phyloP scores from a whole-genome alignment of 2,329 filamentous ascomycete species.

The Cladophialophora exuberans region DNA sequence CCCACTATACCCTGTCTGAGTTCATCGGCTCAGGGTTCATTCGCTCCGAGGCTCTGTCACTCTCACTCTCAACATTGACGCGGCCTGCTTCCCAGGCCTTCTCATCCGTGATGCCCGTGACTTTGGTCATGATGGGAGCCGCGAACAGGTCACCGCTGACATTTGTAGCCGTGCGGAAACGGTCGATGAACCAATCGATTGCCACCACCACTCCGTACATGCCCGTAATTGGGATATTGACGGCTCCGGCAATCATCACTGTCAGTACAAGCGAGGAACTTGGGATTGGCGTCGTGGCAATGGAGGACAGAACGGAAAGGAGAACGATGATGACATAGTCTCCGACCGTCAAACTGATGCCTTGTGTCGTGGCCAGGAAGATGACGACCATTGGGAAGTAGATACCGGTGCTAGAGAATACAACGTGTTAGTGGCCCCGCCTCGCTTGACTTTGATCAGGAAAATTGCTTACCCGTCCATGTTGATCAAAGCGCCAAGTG shows the following conservation, averaged over 20 bases:
- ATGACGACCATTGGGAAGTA: constrained; percentile 59
- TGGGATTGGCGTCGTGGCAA: constrained; percentile 59
- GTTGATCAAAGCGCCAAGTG: constrained; percentile 55
- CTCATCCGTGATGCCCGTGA: constrained; percentile 46
- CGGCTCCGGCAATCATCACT: constrained; percentile 54
- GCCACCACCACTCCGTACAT: constrained; percentile 58
- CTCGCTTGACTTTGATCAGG: not conserved
- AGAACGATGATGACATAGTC: constrained; percentile 56
- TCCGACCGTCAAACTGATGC: constrained; percentile 45
- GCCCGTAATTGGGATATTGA: constrained; percentile 51
- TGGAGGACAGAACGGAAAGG: constrained; percentile 56
- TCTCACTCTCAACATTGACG: too few species aligned
- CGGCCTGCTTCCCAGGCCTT: too few species aligned
- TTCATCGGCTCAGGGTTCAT: too few species aligned
- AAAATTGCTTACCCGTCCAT: constrained; percentile 52
- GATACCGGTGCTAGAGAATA: constrained; percentile 49
- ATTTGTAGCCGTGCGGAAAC: constrained; percentile 57
- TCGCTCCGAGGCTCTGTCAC: too few species aligned
- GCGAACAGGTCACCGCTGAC: constrained; percentile 57
- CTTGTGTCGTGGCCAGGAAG: constrained; percentile 57
- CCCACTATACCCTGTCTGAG: too few species aligned
- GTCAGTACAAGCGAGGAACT: constrained; percentile 56
- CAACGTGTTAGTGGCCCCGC: not conserved
- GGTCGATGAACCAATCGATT: constrained; percentile 61
- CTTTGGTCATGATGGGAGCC: constrained; percentile 38